Percentiles rank a stretch among this genome's conserved stretches.
Conservation (phyloP, 768 basidiomycete species). For the Xanthoconium purpureum region DNA sequence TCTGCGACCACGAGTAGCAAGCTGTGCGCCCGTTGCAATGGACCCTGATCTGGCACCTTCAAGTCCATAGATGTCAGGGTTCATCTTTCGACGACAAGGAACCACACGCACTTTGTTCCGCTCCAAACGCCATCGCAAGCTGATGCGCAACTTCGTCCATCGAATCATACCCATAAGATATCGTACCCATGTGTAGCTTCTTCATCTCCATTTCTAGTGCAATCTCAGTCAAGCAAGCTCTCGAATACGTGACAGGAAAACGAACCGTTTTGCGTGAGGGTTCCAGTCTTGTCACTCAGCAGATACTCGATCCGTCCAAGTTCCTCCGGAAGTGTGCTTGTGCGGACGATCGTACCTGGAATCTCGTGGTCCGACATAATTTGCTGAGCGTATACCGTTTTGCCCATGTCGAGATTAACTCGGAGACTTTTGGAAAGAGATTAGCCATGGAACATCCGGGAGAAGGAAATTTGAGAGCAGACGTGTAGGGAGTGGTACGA, state of each 20-base stretch:
- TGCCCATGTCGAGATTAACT: constrained; percentile 99
- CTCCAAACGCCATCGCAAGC: constrained; percentile 79
- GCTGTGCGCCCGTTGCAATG: constrained; percentile 68
- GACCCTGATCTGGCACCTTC: constrained; percentile 52
- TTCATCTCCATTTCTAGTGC: constrained; percentile 96
- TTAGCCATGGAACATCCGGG: not conserved
- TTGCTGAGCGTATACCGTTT: constrained; percentile 94
- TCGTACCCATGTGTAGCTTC: constrained; percentile 97
- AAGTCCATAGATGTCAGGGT: constrained; percentile 14
- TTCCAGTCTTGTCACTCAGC: constrained; percentile 97
- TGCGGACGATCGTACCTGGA: constrained; percentile 92
- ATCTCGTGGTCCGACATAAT: constrained; percentile 95
- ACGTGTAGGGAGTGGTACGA: not conserved
- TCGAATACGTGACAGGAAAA: not conserved
- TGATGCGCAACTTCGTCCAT: constrained; percentile 99
- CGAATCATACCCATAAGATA: constrained; percentile 95
- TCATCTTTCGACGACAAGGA: not conserved
- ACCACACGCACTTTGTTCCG: constrained; percentile 47
- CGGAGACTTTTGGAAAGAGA: constrained; percentile 59
- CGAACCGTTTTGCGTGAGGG: constrained; percentile 93
- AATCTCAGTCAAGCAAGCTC: not conserved
- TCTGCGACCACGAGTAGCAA: constrained; percentile 82
- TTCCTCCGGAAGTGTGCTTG: constrained; percentile 97
- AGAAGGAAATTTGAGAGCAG: not conserved
- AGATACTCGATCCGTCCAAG: constrained; percentile 94